Evolutionary conservation across 2,329 filamentous ascomycete genomes (phyloP).

Genomic region (Xylariaceae sp.): DNA sequence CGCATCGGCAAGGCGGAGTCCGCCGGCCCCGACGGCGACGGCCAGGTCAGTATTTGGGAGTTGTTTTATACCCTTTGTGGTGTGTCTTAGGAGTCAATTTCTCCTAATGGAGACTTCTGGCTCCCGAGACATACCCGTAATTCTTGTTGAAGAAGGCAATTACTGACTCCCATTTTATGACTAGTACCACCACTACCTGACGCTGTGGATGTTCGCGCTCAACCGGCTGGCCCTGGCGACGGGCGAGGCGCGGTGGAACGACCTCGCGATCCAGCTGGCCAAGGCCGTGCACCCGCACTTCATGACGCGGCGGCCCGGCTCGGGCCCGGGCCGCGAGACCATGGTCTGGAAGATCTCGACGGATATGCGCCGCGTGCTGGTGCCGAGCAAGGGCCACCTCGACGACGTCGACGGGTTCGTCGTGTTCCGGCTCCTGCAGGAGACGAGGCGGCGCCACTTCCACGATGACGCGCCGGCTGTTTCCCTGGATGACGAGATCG

Average conservation of each 20-base stretch:
- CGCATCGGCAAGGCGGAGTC: constrained; percentile 59
- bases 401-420: constrained; percentile 60
- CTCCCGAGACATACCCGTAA: too few species aligned
- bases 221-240: constrained; percentile 55
- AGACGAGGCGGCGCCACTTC: constrained; percentile 37
- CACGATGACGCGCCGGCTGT: constrained; percentile 1
- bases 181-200: constrained; percentile 65
- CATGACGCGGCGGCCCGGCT: constrained; percentile 36
- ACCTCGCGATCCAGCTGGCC: constrained; percentile 54
- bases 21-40: constrained; percentile 54
- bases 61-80: too few species aligned
- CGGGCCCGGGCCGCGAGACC: constrained; percentile 20
- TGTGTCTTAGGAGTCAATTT: too few species aligned
- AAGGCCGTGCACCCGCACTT: constrained; percentile 57
- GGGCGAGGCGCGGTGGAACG: constrained; percentile 50
- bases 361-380: constrained; percentile 50
- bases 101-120: too few species aligned
- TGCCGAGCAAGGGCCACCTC: constrained; percentile 55
- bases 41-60: too few species aligned
- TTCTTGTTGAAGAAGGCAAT: too few species aligned
- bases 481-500: constrained; percentile 51
- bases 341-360: constrained; percentile 62
- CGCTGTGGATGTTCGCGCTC: constrained; percentile 65
- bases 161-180: too few species aligned
- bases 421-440: constrained; percentile 51